Base-by-base conservation (phyloP, 2,329 filamentous ascomycete species). In the Dryadomyces quercivorus region DNA sequence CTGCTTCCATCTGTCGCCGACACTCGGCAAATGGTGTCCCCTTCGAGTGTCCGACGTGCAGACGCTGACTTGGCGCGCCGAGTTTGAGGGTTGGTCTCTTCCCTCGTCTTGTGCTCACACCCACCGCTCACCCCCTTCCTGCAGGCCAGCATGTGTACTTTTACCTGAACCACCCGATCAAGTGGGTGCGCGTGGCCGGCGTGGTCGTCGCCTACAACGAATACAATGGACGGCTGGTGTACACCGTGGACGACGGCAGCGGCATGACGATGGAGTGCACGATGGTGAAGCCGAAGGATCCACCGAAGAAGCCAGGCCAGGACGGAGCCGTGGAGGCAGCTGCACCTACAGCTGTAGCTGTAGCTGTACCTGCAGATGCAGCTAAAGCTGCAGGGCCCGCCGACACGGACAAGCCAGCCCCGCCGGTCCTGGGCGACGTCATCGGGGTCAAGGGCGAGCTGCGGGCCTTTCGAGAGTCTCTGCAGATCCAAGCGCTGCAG, bases 111-210 rank as follows among this genome's bases (percentile, higher is more conserved):
- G n/a, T 21, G 49, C 49, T 50, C 18, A 50, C 36, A 31, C 10
- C 26, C 26, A 31, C 26, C 8, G 26, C 26, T 31, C 8, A 31
- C 26, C 26, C 26, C 26, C 8, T 1, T 20, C 8, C 5, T 20
- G 1, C 53, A 72, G 76, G 74, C 50, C 76, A 80, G 62, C 70
- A 76, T 59, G 71, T 84, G 38, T 84, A 75, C 64, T 89, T 90
- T 67, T 75, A 82, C 69, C 68, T 75, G 51, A 91, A 90, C 66
- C 81, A 91, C 60, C 87, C 87, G 0, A 81, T 92, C 61, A 81
- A 82, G 75, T 91, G 84, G 79, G 78, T 87, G 53, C 82, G 84
- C 58, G 67, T 91, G 36, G 76, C 82, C 8, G 88, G 88, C 34
- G 67, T 89, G 9, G 75, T 92, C 21, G 82, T 90, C 54, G 79